Conservation (phyloP, 257 asterid genomes). For the Thymus mandschuricus region DNA sequence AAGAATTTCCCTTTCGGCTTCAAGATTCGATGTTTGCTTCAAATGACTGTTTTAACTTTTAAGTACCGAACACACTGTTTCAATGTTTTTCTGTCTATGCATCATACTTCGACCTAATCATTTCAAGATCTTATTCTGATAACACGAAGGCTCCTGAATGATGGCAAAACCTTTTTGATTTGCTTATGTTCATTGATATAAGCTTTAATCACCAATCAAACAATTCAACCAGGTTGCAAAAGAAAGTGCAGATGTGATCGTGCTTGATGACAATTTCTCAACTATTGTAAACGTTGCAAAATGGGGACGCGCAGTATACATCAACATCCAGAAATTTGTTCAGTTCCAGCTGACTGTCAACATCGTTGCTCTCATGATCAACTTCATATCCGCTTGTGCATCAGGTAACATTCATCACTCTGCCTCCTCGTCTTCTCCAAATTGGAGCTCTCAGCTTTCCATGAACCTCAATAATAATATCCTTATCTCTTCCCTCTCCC, state of each 20-base stretch:
- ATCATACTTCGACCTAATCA: no score
- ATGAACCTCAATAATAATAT: not conserved
- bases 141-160: no score
- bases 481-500: not conserved
- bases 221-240: constrained; percentile 79
- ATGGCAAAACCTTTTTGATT: no score
- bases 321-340: constrained; percentile 96
- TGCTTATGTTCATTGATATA: not conserved
- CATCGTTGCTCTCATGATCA: constrained; percentile 91
- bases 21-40: no score
- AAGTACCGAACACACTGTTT: no score
- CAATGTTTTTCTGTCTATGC: no score
- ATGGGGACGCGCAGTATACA: constrained; percentile 98
- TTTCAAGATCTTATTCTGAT: no score
- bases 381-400: constrained; percentile 81
- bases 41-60: no score
- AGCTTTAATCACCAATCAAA: not conserved
- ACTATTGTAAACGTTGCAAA: constrained; percentile 93
- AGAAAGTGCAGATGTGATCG: constrained; percentile 96
- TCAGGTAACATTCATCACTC: constrained; percentile 53
- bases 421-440: not conserved
- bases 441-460: not conserved
- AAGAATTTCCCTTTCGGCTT: no score
- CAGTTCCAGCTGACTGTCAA: constrained; percentile 97
- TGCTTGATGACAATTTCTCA: constrained; percentile 90